phyloP scores from a whole-genome alignment of 768 basidiomycete genomes.

The Auricularia auricula-judae region DNA sequence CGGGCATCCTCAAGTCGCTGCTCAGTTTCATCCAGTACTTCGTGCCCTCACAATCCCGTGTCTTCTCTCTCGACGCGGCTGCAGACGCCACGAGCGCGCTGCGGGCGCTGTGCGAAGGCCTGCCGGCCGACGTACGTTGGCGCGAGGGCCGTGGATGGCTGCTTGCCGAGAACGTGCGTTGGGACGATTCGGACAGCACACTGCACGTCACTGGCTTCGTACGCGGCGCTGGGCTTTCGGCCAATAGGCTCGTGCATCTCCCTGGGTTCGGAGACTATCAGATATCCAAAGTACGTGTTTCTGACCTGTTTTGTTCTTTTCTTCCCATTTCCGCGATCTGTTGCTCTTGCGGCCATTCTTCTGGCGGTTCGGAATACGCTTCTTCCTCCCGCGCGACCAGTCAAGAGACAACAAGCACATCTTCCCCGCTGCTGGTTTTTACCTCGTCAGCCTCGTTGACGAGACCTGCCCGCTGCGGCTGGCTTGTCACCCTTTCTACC shows the following conservation, averaged over 20 bases:
- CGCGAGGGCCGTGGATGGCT: conserved; percentile 71
- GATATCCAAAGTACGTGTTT: conserved; percentile 52
- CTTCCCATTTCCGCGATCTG: not conserved
- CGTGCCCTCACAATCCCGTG: conserved; percentile 65
- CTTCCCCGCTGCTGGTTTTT: too few species aligned
- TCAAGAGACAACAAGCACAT: too few species aligned
- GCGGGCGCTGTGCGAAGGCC: conserved; percentile 74
- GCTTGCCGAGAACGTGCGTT: conserved; percentile 52
- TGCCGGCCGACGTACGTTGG: conserved; percentile 71
- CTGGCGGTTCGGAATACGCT: not conserved
- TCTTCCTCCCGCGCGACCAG: too few species aligned
- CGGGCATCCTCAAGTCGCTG: conserved; percentile 72
- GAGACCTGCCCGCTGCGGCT: too few species aligned
- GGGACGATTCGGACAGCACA: conserved; percentile 38
- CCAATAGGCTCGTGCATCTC: conserved; percentile 78
- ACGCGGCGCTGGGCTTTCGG: conserved; percentile 66
- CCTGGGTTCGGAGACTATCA: conserved; percentile 85
- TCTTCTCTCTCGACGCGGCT: conserved; percentile 56
- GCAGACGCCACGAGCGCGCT: conserved; percentile 61
- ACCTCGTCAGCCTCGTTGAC: too few species aligned
- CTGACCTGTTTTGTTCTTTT: conserved; percentile 1
- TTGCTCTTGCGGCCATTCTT: not conserved
- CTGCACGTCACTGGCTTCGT: conserved; percentile 76
- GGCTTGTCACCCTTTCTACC: too few species aligned
- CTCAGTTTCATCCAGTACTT: conserved; percentile 95